Base-by-base conservation (phyloP, 768 basidiomycete genomes). In the Mycena vitilis region DNA sequence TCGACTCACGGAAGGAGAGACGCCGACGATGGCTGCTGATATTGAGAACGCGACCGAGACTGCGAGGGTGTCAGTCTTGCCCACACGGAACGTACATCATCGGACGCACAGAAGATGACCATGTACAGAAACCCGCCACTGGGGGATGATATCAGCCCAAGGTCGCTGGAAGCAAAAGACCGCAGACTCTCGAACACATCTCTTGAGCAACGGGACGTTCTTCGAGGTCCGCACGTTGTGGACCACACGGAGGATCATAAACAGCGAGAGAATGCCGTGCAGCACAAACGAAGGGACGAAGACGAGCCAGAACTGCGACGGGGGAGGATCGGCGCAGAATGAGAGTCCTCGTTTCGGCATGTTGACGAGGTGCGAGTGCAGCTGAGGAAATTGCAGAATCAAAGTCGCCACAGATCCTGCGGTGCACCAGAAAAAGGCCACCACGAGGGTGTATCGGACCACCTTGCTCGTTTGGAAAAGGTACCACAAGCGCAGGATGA, bases 1-100 rank as follows among this genome's bases (percentile, higher is more conserved):
- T 23, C 30, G 22, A 37, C 60, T 49, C 47, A 67, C 66, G 16
- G 70, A 68, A 51, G 70, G 70, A 64, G 70, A 71, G 18, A 71
- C 63, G 23, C 70, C 70, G 42, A 71, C 70, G 18, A 71, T 71
- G 54, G 70, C 70, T 13, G 70, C 66, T 10, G 70, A 71, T 42
- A 71, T 65, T 16, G 70, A 71, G 52, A 71, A 68, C 16, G 70
- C 44, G 11, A 71, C 70, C 18, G 70, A 71, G 66, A 71, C 70
- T 71, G 48, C 22, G 45, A 20, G 2, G 2, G 30, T n/a, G 37
- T 68, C 34, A 63, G 38, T 16, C 22, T 51, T 20, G 34, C 13
- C 4, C 6, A 15, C 5, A 9, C 13, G 38, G 48, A 15, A 45
- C 3, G 20, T 0, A 40, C 20, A 30, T 3, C 4, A 16, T 4